These are phyloP conservation scores for Butyriboletus appendiculatus DNA, from an alignment of 1,284 basidiomycete species.

Conservation along the genomic window DNA sequence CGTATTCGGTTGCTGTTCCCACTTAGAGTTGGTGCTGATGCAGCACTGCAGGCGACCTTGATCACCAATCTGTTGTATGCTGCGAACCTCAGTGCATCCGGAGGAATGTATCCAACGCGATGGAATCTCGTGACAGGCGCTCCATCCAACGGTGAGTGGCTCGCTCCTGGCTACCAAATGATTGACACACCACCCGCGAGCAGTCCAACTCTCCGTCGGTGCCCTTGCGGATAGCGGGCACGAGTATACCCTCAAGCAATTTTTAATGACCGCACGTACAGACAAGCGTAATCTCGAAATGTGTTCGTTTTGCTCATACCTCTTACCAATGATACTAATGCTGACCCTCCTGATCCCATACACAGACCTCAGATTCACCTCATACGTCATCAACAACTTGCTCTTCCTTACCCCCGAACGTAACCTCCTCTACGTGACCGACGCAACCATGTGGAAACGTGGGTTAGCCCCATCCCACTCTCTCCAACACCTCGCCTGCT, in stretches of 20 bases:
- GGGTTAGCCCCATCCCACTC: slow-evolving; percentile 43
- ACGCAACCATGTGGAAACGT: slow-evolving; percentile 36
- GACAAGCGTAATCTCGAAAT: slow-evolving; percentile 61
- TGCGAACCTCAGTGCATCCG: slow-evolving; percentile 43
- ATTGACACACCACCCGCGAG: not conserved
- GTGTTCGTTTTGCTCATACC: slow-evolving; percentile 46
- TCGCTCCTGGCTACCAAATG: not conserved
- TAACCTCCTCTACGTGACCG: slow-evolving; percentile 70
- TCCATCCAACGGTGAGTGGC: slow-evolving; percentile 41
- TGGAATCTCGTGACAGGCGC: slow-evolving; percentile 48
- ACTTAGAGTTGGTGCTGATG: not conserved
- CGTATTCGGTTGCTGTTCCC: slow-evolving; percentile 13
- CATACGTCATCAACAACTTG: slow-evolving; percentile 61
- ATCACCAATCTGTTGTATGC: slow-evolving; percentile 50
- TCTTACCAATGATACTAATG: not conserved
- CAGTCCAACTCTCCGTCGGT: slow-evolving; percentile 57
- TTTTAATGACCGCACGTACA: slow-evolving; percentile 59
- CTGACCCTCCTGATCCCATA: not conserved
- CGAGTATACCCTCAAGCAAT: slow-evolving; percentile 77
- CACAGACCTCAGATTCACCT: slow-evolving; percentile 62
- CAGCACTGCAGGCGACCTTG: slow-evolving; percentile 5
- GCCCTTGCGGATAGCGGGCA: slow-evolving; percentile 68
- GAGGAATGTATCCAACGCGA: slow-evolving; percentile 55
- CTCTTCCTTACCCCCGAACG: slow-evolving; percentile 67
- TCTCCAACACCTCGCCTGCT: slow-evolving; percentile 80